Percentiles rank a stretch among this genome's conserved stretches.
These are phyloP conservation scores for Hypoxylon fuscum DNA, from an alignment of 495 filamentous ascomycete genomes.

Conservation along the genomic window DNA sequence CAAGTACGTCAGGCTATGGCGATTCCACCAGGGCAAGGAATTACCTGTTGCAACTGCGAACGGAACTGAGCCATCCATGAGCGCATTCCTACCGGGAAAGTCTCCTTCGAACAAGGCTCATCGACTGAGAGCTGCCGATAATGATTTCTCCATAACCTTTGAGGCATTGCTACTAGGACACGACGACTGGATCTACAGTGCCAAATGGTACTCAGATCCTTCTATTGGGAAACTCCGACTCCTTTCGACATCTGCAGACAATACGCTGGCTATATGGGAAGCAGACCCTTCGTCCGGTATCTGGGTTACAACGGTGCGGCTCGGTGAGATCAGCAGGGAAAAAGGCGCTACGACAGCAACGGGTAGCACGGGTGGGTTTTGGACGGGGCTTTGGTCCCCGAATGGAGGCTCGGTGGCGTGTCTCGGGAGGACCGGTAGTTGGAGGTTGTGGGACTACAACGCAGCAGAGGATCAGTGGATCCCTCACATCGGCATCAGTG, in stretches of 20 bases:
- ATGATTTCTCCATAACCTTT: slow-evolving; percentile 82
- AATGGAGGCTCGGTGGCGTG: slow-evolving; percentile 76
- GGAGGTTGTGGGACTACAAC: slow-evolving; percentile 78
- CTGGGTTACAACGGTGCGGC: slow-evolving; percentile 83
- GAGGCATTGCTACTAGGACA: slow-evolving; percentile 95
- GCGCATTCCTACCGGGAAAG: slow-evolving; percentile 65
- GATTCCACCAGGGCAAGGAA: slow-evolving; percentile 74
- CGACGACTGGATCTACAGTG: slow-evolving; percentile 97
- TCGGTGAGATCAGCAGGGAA: slow-evolving; percentile 91
- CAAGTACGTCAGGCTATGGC: slow-evolving; percentile 96
- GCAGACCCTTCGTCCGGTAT: slow-evolving; percentile 82
- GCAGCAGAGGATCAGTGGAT: slow-evolving; percentile 69
- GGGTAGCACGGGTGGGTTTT: slow-evolving; percentile 94
- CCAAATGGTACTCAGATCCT: slow-evolving; percentile 66
- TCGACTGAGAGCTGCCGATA: slow-evolving; percentile 61
- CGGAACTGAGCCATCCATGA: slow-evolving; percentile 54
- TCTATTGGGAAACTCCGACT: slow-evolving; percentile 68
- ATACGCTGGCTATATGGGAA: slow-evolving; percentile 92
- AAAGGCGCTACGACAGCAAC: slow-evolving; percentile 97
- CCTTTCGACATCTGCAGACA: slow-evolving; percentile 92
- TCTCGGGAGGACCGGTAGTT: slow-evolving; percentile 90
- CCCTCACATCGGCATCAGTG: slow-evolving; percentile 79
- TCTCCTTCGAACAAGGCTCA: slow-evolving; percentile 90
- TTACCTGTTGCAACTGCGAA: slow-evolving; percentile 59
- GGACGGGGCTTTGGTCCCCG: slow-evolving; percentile 93